Evolutionary conservation across 2,329 filamentous ascomycete genomes (phyloP).

Genomic region (Colletotrichum higginsianum): DNA sequence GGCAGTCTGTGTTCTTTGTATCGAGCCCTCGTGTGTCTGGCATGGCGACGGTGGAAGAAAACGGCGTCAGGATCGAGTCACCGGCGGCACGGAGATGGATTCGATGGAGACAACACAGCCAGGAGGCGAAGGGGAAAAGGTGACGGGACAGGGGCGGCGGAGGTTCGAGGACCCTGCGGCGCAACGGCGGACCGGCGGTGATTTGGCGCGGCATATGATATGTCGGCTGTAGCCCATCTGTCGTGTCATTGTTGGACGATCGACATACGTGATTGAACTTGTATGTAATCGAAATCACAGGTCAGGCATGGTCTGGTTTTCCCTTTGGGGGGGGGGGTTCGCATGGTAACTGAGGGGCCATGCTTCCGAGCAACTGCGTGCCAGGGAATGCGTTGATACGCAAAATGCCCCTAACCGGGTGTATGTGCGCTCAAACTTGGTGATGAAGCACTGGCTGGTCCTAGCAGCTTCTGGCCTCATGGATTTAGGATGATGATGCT

Average conservation of each 20-base stretch:
- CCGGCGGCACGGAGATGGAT: conserved; percentile 22
- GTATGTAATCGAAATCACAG: conserved; percentile 11
- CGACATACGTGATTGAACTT: neutral
- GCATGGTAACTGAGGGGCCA: neutral
- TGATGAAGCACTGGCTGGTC: conserved; percentile 7
- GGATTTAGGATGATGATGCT: conserved; percentile 20
- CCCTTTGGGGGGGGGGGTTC: neutral
- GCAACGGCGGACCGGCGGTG: conserved; percentile 16
- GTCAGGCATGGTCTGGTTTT: neutral
- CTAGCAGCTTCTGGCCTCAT: conserved; percentile 1
- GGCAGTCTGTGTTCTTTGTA: neutral
- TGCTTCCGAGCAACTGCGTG: neutral
- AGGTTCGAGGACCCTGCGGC: conserved; percentile 6
- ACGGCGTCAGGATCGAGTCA: conserved; percentile 6
- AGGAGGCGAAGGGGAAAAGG: conserved; percentile 2
- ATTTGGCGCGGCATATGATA: conserved; percentile 8
- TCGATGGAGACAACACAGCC: neutral
- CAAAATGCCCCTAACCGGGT: neutral
- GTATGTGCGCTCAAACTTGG: conserved; percentile 17
- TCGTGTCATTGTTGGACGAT: conserved; percentile 7
- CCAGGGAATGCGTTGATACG: neutral
- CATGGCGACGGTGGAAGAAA: conserved; percentile 18
- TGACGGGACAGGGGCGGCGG: conserved; percentile 7
- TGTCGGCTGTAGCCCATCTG: neutral
- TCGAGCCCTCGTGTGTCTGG: conserved; percentile 20